Evolutionary conservation across 805 yeast species (phyloP), one percentile per base, ranked within the genome.

Genomic region (Saturnispora hagleri): DNA sequence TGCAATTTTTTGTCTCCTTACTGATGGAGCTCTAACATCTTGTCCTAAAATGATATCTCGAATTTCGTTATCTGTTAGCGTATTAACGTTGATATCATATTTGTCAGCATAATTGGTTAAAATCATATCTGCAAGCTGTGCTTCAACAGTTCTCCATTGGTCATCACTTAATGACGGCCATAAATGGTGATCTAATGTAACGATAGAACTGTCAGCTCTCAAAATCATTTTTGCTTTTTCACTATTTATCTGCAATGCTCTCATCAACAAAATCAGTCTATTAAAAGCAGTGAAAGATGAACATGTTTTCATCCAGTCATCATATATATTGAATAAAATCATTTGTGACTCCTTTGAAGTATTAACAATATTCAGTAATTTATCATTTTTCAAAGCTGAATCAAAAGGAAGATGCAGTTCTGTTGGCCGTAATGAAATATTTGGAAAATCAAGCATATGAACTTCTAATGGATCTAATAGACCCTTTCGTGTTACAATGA

Each of bases 401-500:
- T 85, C 84, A 72, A 93, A 93, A 18, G 99, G 99, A 54, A 93
- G 69, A 58, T 84, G 84, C 51, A 93, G 71, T 64, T 93, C 98
- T 0, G 96, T 84, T 2, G 95, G 88, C 50, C 97, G 77, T 34
- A 93, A 85, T 0, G 91, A 78, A 48, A 89, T 84, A 65, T 89
- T 89, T 18, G 97, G 97, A 73, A 90, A 93, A 65, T 93, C 98
- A 51, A 91, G 76, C 96, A 93, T 87, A 61, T 93, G 98, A 34
- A 89, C 97, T 61, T 91, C 97, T 49, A 93, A 70, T 3, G 99
- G 98, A 71, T 93, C 99, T 53, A 86, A 62, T 75, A 93, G 84
- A 13, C 96, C 95, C 60, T 86, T 88, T 60, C 98, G 74, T 0
- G 97, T 86, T 9, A 88, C 90, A 62, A 93, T 86, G 54, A 93